Conservation (phyloP, 73 alveolate genomes). For the Tetrahymena malaccensis region DNA sequence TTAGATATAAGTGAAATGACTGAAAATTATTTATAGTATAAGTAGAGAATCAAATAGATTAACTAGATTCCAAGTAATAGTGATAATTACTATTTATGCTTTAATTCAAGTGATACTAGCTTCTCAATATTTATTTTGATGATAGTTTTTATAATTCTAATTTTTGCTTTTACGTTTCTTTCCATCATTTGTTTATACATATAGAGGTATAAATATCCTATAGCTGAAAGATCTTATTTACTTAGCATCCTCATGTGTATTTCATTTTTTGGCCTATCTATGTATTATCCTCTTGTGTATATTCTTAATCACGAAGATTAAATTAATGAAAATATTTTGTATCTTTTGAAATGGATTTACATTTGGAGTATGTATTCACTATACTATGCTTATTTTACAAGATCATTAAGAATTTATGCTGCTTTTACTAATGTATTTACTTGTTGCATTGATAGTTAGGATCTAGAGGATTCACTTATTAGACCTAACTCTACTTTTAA, state of each 20-base stretch:
- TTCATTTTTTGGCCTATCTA: not conserved
- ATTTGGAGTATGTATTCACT: not conserved
- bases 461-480: not conserved
- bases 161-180: not conserved
- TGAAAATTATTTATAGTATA: too few relatives aligned
- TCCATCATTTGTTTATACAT: not conserved
- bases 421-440: not conserved
- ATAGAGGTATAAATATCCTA: not conserved
- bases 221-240: not conserved
- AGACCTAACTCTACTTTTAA: not conserved
- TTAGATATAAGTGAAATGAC: not conserved
- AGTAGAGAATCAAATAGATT: not conserved
- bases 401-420: not conserved
- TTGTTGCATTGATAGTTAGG: not conserved
- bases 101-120: not conserved
- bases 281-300: not conserved
- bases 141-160: not conserved
- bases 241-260: not conserved
- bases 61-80: not conserved
- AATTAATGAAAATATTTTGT: not conserved
- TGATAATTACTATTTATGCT: not conserved
- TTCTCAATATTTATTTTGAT: not conserved
- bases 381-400: not conserved
- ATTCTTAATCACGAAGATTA: not conserved
- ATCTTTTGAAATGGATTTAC: not conserved